Percentiles rank a stretch among this genome's conserved stretches.
These are phyloP conservation scores for Eucalyptus dawsonii DNA, from an alignment of 345 rosid genomes.

Conservation along the genomic window DNA sequence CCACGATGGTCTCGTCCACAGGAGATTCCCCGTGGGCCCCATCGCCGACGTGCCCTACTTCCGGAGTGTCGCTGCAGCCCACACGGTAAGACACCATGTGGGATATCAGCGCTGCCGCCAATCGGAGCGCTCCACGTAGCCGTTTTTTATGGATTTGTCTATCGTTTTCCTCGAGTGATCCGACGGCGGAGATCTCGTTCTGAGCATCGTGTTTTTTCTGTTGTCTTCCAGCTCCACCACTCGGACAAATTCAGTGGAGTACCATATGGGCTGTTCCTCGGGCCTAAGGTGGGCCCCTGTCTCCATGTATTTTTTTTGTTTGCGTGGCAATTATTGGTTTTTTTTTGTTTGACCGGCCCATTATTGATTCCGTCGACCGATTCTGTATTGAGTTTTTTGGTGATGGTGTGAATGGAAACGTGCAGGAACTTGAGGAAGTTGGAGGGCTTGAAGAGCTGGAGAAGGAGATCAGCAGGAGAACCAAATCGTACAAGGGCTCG, in stretches of 20 bases:
- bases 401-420: neutral
- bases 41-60: conserved; percentile 82
- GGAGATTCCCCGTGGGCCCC: conserved; percentile 94
- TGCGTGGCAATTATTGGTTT: neutral
- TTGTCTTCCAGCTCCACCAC: conserved; percentile 60
- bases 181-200: neutral
- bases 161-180: neutral
- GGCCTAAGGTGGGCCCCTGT: conserved; percentile 47
- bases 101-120: neutral
- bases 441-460: conserved; percentile 78
- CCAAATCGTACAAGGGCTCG: conserved; percentile 20
- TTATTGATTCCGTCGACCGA: neutral
- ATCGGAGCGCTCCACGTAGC: neutral
- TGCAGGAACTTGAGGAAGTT: conserved; percentile 68
- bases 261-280: conserved; percentile 89
- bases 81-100: conserved; percentile 25
- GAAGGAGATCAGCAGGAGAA: conserved; percentile 55
- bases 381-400: neutral
- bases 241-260: conserved; percentile 77
- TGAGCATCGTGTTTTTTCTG: neutral
- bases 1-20: conserved; percentile 90
- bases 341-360: neutral
- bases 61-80: conserved; percentile 80
- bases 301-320: neutral
- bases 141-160: neutral